phyloP scores from a whole-genome alignment of 2,329 filamentous ascomycete species.

The Metarhizium anisopliae region DNA sequence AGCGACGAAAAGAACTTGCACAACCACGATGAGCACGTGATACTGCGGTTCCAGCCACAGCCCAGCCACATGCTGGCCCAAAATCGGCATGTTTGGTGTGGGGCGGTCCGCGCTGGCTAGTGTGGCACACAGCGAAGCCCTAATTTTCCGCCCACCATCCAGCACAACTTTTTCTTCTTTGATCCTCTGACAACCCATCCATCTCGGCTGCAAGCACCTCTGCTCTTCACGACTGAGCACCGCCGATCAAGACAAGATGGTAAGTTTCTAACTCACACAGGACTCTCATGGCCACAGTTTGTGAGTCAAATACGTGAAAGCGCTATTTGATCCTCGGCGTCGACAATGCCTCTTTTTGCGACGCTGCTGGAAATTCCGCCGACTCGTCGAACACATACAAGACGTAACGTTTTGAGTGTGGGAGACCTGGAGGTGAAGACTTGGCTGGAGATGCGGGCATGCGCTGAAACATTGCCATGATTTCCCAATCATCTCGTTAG shows the following conservation, averaged over 20 bases:
- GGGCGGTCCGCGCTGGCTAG: slow-evolving; percentile 3
- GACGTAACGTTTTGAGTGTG: neutral
- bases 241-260: slow-evolving; percentile 31
- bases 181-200: slow-evolving; percentile 16
- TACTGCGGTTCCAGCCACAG: neutral
- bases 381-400: slow-evolving; percentile 15
- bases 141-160: slow-evolving; percentile 28
- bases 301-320: slow-evolving; percentile 24
- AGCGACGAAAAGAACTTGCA: neutral
- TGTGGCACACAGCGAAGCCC: slow-evolving; percentile 20
- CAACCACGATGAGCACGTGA: slow-evolving; percentile 4
- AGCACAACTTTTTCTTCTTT: slow-evolving; percentile 18
- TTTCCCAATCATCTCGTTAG: slow-evolving; percentile 61
- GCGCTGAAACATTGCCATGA: slow-evolving; percentile 44
- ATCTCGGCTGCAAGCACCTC: slow-evolving; percentile 21
- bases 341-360: slow-evolving; percentile 10
- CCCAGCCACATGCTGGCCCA: slow-evolving; percentile 6
- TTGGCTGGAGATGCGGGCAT: slow-evolving; percentile 51
- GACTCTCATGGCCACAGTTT: slow-evolving; percentile 31
- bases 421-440: slow-evolving; percentile 40
- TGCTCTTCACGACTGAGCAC: slow-evolving; percentile 27
- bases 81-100: slow-evolving; percentile 9
- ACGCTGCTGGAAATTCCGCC: slow-evolving; percentile 26
- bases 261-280: slow-evolving; percentile 25
- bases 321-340: slow-evolving; percentile 24